Conservation (phyloP, 768 basidiomycete species). For the Boletellus emodensis region DNA sequence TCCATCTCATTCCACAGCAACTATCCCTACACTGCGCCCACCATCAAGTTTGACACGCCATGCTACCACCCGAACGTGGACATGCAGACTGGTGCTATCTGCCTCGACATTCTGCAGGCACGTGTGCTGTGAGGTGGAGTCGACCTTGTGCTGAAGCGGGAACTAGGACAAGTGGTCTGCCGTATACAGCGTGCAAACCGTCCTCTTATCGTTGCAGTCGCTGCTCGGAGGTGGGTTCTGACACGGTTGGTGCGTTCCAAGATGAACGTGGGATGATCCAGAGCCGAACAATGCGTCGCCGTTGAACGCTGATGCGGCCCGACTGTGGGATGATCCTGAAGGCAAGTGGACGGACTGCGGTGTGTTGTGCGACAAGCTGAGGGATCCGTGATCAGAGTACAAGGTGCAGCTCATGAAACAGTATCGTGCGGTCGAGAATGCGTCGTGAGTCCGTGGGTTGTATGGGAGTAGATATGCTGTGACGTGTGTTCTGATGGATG, state of each 20-base stretch:
- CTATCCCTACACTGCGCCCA: conserved; percentile 83
- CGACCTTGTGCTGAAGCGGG: conserved; percentile 6
- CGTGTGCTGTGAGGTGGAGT: conserved; percentile 3
- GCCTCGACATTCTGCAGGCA: conserved; percentile 85
- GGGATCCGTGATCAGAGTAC: conserved; percentile 45
- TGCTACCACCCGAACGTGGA: conserved; percentile 94
- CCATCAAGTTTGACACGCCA: conserved; percentile 83
- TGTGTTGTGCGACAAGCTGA: background rate
- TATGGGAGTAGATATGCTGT: background rate
- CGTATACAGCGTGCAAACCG: conserved; percentile 87
- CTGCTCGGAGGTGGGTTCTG: conserved; percentile 72
- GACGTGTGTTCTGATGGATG: background rate
- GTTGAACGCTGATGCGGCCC: conserved; percentile 81
- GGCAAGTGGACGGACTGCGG: conserved; percentile 36
- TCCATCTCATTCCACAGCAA: conserved; percentile 81
- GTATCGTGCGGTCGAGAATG: conserved; percentile 54
- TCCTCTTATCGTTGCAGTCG: conserved; percentile 83
- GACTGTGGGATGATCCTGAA: conserved; percentile 70
- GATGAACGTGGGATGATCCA: conserved; percentile 24
- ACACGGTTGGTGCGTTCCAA: background rate
- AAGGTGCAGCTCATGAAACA: conserved; percentile 68
- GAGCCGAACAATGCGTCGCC: conserved; percentile 95
- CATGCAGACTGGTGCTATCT: conserved; percentile 70
- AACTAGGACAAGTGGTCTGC: conserved; percentile 88
- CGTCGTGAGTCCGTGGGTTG: conserved; percentile 26